Conservation (phyloP, 2,329 filamentous ascomycete species). For the Trichoderma afroharzianum region DNA sequence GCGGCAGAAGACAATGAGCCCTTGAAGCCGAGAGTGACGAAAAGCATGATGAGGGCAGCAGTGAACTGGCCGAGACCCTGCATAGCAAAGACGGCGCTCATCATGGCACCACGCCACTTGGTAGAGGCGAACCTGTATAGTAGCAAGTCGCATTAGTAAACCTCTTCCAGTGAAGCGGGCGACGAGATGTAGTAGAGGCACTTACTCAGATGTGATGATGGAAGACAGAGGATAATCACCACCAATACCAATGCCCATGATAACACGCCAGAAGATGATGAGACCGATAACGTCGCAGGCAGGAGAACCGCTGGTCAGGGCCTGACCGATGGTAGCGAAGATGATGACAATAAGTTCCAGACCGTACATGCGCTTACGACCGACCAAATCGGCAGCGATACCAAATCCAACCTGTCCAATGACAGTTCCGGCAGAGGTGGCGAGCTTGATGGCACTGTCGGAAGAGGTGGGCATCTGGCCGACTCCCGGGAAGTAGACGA, state of each 20-base stretch:
- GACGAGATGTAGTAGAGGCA: not conserved
- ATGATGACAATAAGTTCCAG: constrained; percentile 78
- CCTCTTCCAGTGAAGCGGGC: not conserved
- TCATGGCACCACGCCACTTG: constrained; percentile 83
- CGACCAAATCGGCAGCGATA: constrained; percentile 71
- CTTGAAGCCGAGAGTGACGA: constrained; percentile 70
- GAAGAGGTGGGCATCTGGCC: constrained; percentile 62
- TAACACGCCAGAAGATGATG: constrained; percentile 76
- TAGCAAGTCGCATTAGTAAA: not conserved
- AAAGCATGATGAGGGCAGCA: constrained; percentile 72
- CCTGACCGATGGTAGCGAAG: constrained; percentile 70
- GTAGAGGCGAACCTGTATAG: constrained; percentile 62
- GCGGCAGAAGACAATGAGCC: constrained; percentile 52
- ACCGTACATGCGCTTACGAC: constrained; percentile 70
- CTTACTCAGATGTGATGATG: constrained; percentile 77
- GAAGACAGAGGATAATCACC: constrained; percentile 75
- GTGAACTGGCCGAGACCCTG: constrained; percentile 78
- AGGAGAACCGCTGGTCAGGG: constrained; percentile 60
- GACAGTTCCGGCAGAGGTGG: constrained; percentile 79
- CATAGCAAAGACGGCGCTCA: constrained; percentile 83
- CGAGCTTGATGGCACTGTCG: constrained; percentile 81
- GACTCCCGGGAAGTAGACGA: constrained; percentile 64
- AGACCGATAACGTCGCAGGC: constrained; percentile 61
- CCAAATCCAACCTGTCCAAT: constrained; percentile 80
- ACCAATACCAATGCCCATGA: constrained; percentile 54